phyloP scores from a whole-genome alignment of 2,329 filamentous ascomycete species.

The Aspergillus sp. region DNA sequence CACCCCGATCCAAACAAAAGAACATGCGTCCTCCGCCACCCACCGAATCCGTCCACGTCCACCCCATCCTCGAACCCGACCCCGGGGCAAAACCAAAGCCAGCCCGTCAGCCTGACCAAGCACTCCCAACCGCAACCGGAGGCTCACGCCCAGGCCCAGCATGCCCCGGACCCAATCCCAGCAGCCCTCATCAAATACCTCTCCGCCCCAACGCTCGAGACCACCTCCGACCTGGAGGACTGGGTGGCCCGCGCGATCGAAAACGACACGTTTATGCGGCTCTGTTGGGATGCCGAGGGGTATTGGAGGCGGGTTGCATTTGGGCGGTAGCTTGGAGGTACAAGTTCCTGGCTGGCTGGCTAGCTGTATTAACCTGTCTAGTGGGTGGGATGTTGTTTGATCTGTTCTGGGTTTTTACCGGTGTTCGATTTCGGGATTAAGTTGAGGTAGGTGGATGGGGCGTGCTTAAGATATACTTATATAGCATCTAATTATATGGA shows the following conservation, averaged over 20 bases:
- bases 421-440: neutral
- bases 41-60: neutral
- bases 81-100: neutral
- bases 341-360: neutral
- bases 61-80: neutral
- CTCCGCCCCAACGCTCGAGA: constrained; percentile 20
- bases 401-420: neutral
- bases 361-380: neutral
- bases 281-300: constrained; percentile 33
- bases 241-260: constrained; percentile 36
- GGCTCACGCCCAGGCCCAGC: too few species aligned
- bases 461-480: neutral
- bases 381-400: neutral
- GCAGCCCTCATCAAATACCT: constrained; percentile 24
- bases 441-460: neutral
- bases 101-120: neutral
- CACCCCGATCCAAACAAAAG: neutral
- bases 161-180: too few species aligned
- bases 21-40: constrained; percentile 3
- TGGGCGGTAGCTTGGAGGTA: constrained; percentile 10
- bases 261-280: constrained; percentile 29
- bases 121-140: constrained; percentile 1
- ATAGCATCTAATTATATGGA: too few species aligned
- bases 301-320: constrained; percentile 33
- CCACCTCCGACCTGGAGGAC: constrained; percentile 24